Percentiles rank a stretch among this genome's conserved stretches.
phyloP scores from a whole-genome alignment of 768 basidiomycete genomes.

The Lactarius trivialis region DNA sequence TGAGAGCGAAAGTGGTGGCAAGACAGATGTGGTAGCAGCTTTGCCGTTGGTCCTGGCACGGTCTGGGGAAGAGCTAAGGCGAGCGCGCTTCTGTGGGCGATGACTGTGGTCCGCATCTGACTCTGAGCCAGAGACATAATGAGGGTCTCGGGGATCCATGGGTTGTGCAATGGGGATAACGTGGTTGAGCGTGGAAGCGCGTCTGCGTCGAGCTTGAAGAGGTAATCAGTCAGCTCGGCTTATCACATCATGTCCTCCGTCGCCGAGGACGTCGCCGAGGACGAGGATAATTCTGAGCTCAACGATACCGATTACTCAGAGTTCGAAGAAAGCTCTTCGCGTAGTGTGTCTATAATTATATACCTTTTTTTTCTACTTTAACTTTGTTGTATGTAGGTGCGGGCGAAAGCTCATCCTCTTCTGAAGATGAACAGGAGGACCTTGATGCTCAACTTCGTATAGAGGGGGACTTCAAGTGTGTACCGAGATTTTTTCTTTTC shows the following conservation, averaged over 20 bases:
- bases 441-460: conserved; percentile 30
- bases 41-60: conserved; percentile 27
- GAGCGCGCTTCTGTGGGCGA: conserved; percentile 35
- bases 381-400: conserved; percentile 3
- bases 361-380: background rate
- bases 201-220: background rate
- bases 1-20: conserved; percentile 67
- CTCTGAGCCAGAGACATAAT: conserved; percentile 27
- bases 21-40: conserved; percentile 26
- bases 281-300: background rate
- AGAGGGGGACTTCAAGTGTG: conserved; percentile 52
- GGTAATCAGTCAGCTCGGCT: background rate
- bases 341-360: background rate
- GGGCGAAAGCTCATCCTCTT: background rate
- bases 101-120: conserved; percentile 23
- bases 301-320: conserved; percentile 7
- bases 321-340: conserved; percentile 10
- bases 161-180: background rate
- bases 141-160: conserved; percentile 27
- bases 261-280: background rate
- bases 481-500: background rate
- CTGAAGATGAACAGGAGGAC: conserved; percentile 10
- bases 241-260: background rate
- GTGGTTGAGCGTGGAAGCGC: background rate
- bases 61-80: conserved; percentile 31